phyloP scores from a whole-genome alignment of 306 rosid species.

The Carpinus viminea region DNA sequence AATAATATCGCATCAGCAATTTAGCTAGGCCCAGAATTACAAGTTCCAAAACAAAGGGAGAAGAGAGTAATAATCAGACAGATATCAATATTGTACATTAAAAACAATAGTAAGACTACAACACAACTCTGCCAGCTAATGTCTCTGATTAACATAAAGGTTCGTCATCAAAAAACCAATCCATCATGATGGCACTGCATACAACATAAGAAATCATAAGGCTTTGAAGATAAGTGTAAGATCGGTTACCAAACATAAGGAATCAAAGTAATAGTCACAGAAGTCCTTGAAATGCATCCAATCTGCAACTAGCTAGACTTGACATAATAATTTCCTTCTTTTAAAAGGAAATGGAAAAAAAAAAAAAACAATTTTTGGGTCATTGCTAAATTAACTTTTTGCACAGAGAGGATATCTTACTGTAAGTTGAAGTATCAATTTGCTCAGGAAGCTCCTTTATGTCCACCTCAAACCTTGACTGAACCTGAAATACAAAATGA shows the following conservation, averaged over 20 bases:
- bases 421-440: slow-evolving; percentile 92
- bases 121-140: slow-evolving; percentile 1
- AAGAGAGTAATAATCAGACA: neutral
- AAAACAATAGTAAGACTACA: neutral
- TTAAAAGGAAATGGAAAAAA: no score
- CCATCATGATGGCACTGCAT: slow-evolving; percentile 20
- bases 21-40: slow-evolving; percentile 7
- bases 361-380: neutral
- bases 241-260: neutral
- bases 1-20: neutral
- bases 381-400: neutral
- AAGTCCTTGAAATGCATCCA: neutral
- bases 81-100: neutral
- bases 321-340: neutral
- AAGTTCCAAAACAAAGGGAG: slow-evolving; percentile 1
- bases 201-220: neutral
- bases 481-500: slow-evolving; percentile 59
- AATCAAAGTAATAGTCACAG: neutral
- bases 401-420: slow-evolving; percentile 46
- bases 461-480: slow-evolving; percentile 96
- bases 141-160: neutral
- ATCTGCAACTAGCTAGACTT: neutral
- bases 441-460: slow-evolving; percentile 98
- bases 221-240: neutral
- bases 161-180: neutral